A percentile compares a stretch with the other conserved stretches of the same genome.
These are phyloP conservation scores for Rhizopogon roseolus DNA, from an alignment of 768 basidiomycete genomes.

Conservation along the genomic window DNA sequence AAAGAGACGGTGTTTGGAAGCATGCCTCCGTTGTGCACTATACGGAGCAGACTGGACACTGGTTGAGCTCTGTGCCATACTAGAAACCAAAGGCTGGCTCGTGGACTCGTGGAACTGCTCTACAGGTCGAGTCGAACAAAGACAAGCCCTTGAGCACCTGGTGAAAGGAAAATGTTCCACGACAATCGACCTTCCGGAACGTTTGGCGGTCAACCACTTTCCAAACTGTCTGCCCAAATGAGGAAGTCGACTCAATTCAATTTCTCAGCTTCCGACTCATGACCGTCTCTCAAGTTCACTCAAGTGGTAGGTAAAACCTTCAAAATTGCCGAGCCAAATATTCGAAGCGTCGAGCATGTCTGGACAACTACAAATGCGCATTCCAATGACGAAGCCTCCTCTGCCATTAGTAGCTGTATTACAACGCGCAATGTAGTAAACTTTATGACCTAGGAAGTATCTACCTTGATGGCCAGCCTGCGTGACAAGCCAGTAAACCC, in stretches of 20 bases:
- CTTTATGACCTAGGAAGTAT: too few relatives aligned
- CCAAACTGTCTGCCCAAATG: conserved; percentile 21
- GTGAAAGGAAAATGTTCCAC: conserved; percentile 18
- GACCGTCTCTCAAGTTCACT: too few relatives aligned
- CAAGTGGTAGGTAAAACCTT: too few relatives aligned
- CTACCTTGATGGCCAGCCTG: too few relatives aligned
- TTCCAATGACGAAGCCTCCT: too few relatives aligned
- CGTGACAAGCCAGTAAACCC: too few relatives aligned
- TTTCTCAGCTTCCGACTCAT: too few relatives aligned
- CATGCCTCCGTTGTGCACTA: conserved; percentile 28
- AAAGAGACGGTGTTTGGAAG: conserved; percentile 57
- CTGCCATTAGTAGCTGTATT: too few relatives aligned
- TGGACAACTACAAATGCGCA: too few relatives aligned
- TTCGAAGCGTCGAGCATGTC: too few relatives aligned
- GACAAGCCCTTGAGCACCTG: conserved; percentile 5
- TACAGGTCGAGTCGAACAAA: conserved; percentile 4
- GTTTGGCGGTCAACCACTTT: conserved; percentile 10
- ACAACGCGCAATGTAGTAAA: too few relatives aligned
- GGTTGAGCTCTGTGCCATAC: conserved; percentile 26
- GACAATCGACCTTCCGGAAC: conserved; percentile 23
- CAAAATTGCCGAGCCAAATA: too few relatives aligned
- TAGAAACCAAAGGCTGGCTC: conserved; percentile 4
- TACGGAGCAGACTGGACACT: conserved; percentile 22
- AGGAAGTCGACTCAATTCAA: conserved; percentile 11
- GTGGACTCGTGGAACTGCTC: conserved; percentile 1